phyloP scores from a whole-genome alignment of 1,284 basidiomycete genomes.

The Paramarasmius palmivorus region DNA sequence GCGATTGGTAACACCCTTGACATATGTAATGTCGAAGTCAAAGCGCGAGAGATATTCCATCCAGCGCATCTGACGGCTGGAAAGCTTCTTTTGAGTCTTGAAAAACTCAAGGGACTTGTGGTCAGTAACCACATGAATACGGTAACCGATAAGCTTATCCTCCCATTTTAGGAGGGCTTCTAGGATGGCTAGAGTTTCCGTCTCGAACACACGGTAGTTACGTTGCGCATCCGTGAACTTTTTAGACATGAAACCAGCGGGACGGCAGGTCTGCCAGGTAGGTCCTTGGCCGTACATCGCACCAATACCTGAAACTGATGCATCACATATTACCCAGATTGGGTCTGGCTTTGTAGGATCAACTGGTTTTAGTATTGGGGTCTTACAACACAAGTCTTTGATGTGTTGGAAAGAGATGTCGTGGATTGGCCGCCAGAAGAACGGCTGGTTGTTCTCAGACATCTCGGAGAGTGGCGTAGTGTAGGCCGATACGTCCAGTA shows the following conservation, averaged over 20 bases:
- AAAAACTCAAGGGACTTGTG: conserved; percentile 8
- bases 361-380: conserved; percentile 13
- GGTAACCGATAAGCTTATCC: conserved; percentile 26
- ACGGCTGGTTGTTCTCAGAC: conserved; percentile 11
- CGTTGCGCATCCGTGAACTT: conserved; percentile 24
- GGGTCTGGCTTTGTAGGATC: conserved; percentile 1
- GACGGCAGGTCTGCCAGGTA: conserved; percentile 26
- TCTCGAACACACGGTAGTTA: conserved; percentile 26
- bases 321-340: conserved; percentile 12
- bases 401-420: conserved; percentile 14
- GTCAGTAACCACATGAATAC: conserved; percentile 11
- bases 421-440: conserved; percentile 14
- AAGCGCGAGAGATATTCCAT: conserved; percentile 11
- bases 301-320: no score
- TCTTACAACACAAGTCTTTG: conserved; percentile 9
- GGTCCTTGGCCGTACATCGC: no score
- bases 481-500: conserved; percentile 35
- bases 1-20: conserved; percentile 6
- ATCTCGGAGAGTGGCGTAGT: conserved; percentile 21
- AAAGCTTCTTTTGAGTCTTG: conserved; percentile 8
- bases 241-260: conserved; percentile 29
- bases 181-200: conserved; percentile 29
- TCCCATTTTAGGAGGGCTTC: conserved; percentile 31
- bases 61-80: conserved; percentile 9
- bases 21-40: conserved; percentile 11